Evolutionary conservation across 768 basidiomycete genomes (phyloP).

Genomic region (Hydnomerulius pinastri): DNA sequence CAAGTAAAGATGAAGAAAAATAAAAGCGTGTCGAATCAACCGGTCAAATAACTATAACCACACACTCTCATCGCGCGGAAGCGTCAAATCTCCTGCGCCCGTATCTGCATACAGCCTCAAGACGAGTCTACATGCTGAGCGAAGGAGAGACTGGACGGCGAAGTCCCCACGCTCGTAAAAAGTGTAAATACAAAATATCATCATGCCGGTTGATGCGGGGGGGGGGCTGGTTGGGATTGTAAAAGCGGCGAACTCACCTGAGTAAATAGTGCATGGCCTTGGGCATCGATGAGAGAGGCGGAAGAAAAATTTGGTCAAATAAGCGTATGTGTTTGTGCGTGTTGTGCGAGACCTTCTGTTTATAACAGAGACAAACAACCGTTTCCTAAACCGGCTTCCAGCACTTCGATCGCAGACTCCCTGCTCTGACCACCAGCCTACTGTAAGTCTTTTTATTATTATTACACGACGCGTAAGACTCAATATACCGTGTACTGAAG

Average conservation of each 20-base stretch:
- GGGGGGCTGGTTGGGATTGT: neutral
- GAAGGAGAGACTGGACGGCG: conserved; percentile 35
- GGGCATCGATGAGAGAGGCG: neutral
- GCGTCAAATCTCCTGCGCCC: conserved; percentile 36
- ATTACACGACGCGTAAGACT: neutral
- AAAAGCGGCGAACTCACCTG: conserved; percentile 15
- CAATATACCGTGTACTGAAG: neutral
- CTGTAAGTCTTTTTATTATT: conserved; percentile 5
- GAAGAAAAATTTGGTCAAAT: conserved; percentile 1
- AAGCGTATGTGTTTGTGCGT: conserved; percentile 16
- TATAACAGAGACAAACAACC: conserved; percentile 33
- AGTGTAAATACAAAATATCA: conserved; percentile 32
- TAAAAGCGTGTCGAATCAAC: neutral
- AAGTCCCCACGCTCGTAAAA: conserved; percentile 33
- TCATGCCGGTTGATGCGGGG: conserved; percentile 16
- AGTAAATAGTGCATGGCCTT: neutral
- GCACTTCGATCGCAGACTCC: too few species aligned
- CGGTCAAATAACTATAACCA: conserved; percentile 41
- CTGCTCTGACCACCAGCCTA: too few species aligned
- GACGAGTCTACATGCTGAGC: conserved; percentile 36
- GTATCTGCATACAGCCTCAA: conserved; percentile 36
- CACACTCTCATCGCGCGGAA: conserved; percentile 34
- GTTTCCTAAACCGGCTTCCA: neutral
- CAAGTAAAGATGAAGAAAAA: neutral
- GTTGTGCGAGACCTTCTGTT: conserved; percentile 24